Evolutionary conservation across 2,329 filamentous ascomycete genomes (phyloP).

Genomic region (Calonectria naviculata): DNA sequence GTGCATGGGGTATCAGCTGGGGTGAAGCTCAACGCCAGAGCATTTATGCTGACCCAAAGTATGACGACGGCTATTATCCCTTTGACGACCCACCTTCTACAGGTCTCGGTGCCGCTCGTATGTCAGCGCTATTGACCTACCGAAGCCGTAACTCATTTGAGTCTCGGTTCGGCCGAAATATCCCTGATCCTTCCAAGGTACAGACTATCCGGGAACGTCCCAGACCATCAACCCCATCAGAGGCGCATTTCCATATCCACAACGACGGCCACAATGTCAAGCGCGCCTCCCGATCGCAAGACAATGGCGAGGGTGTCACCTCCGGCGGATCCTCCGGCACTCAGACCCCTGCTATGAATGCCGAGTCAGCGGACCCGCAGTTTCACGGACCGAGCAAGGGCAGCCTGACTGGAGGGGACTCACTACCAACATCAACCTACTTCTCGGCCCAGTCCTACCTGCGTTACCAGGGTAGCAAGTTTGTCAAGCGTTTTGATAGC

Average conservation of each 20-base stretch:
- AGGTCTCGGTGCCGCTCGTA: constrained; percentile 92
- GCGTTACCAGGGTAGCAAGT: constrained; percentile 95
- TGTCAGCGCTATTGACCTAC: constrained; percentile 96
- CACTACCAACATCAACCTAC: constrained; percentile 77
- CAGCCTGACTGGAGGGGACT: constrained; percentile 62
- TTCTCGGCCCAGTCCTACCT: constrained; percentile 99
- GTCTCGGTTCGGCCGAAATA: constrained; percentile 92
- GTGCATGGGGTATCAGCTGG: constrained; percentile 93
- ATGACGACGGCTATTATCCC: constrained; percentile 94
- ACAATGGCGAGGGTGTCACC: constrained; percentile 47
- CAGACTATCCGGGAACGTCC: constrained; percentile 83
- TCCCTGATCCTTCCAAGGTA: constrained; percentile 83
- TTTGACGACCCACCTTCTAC: constrained; percentile 88
- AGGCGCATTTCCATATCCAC: constrained; percentile 83
- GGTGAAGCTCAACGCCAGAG: constrained; percentile 89
- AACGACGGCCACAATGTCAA: constrained; percentile 82
- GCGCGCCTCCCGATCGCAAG: constrained; percentile 61
- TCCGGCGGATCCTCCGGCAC: constrained; percentile 37
- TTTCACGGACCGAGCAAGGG: constrained; percentile 73
- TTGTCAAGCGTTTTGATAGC: constrained; percentile 95
- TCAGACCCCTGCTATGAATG: constrained; percentile 36
- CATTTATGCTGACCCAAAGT: constrained; percentile 98
- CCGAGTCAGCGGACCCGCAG: constrained; percentile 65
- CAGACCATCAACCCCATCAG: constrained; percentile 70
- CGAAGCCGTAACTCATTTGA: constrained; percentile 98